These are phyloP conservation scores for Aspergillus phoenicis DNA, from an alignment of 2,329 filamentous ascomycete species.

Conservation along the genomic window DNA sequence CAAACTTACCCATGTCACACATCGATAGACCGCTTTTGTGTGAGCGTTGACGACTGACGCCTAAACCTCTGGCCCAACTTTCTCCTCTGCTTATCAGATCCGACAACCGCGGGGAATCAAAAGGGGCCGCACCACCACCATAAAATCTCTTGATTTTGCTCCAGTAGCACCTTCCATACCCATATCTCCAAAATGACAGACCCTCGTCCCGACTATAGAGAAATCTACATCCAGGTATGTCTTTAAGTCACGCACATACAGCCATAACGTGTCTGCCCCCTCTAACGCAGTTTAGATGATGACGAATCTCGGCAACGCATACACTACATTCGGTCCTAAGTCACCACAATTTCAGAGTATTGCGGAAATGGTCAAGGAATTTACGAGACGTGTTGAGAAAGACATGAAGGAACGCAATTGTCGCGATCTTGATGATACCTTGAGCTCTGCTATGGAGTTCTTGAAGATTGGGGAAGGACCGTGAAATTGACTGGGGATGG, in stretches of 20 bases:
- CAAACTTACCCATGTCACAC: background rate
- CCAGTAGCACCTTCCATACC: background rate
- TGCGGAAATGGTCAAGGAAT: constrained; percentile 38
- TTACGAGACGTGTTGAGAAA: constrained; percentile 34
- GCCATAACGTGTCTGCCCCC: background rate
- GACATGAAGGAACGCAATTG: constrained; percentile 9
- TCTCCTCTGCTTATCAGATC: constrained; percentile 14
- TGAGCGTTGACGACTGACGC: background rate
- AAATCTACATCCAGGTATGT: constrained; percentile 26
- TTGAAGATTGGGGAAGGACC: constrained; percentile 29
- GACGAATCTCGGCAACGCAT: constrained; percentile 46
- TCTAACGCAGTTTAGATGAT: constrained; percentile 34
- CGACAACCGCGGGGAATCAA: constrained; percentile 9
- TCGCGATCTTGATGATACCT: constrained; percentile 31
- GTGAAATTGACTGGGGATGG: background rate
- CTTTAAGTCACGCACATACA: background rate
- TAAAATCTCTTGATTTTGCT: background rate
- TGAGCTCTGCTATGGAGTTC: constrained; percentile 39
- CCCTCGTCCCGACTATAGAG: constrained; percentile 21
- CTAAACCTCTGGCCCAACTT: constrained; percentile 1
- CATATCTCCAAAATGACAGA: constrained; percentile 2
- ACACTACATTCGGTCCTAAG: constrained; percentile 41
- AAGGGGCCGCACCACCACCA: background rate
- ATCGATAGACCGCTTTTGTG: background rate
- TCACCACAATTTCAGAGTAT: constrained; percentile 43